phyloP scores from a whole-genome alignment of 495 filamentous ascomycete genomes.

The Daldinia loculata region DNA sequence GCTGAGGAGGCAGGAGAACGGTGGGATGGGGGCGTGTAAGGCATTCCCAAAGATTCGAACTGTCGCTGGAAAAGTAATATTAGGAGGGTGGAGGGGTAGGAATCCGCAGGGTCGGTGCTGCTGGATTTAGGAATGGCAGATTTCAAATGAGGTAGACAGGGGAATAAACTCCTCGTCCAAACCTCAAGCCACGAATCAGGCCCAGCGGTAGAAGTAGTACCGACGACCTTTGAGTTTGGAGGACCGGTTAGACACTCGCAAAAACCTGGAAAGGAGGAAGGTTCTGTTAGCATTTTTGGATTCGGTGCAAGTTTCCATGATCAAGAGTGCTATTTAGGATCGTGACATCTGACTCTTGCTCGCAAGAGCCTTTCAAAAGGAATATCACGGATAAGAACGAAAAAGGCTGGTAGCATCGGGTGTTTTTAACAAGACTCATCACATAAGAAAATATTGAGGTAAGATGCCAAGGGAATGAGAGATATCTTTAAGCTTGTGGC shows the following conservation, averaged over 20 bases:
- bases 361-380: neutral
- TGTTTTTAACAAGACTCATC: slow-evolving; percentile 29
- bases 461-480: slow-evolving; percentile 41
- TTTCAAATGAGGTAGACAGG: slow-evolving; percentile 42
- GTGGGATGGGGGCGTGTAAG: slow-evolving; percentile 90
- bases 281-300: slow-evolving; percentile 45
- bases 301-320: slow-evolving; percentile 41
- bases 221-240: slow-evolving; percentile 22
- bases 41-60: slow-evolving; percentile 68
- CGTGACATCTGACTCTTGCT: neutral
- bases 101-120: slow-evolving; percentile 32
- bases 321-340: slow-evolving; percentile 12
- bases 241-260: slow-evolving; percentile 37
- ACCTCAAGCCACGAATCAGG: slow-evolving; percentile 38
- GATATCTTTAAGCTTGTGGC: slow-evolving; percentile 41
- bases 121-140: slow-evolving; percentile 35
- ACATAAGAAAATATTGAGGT: slow-evolving; percentile 22
- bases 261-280: slow-evolving; percentile 37
- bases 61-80: slow-evolving; percentile 39
- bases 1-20: slow-evolving; percentile 78
- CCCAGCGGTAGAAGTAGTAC: slow-evolving; percentile 6
- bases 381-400: slow-evolving; percentile 4
- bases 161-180: slow-evolving; percentile 41
- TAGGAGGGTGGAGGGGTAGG: slow-evolving; percentile 25
- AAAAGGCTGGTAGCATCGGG: neutral